These are phyloP conservation scores for Parmelia sp. DNA, from an alignment of 495 filamentous ascomycete species.

Conservation along the genomic window DNA sequence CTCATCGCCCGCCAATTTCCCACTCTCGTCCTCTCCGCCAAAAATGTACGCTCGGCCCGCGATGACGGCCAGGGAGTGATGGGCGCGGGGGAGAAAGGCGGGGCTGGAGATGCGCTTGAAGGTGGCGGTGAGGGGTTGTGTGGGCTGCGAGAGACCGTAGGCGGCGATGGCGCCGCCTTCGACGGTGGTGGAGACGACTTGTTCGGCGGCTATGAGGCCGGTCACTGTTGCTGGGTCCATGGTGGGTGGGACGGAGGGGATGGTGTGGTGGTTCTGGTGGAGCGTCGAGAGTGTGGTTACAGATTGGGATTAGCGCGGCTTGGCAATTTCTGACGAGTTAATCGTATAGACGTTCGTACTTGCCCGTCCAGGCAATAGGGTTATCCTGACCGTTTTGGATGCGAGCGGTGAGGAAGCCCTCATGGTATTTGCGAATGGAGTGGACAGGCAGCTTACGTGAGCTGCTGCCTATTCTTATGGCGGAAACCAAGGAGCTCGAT, in stretches of 20 bases:
- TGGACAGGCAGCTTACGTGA: too few relatives aligned
- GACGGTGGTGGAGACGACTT: slow-evolving; percentile 38
- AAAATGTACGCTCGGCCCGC: slow-evolving; percentile 46
- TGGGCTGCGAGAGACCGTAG: slow-evolving; percentile 35
- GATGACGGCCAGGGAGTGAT: slow-evolving; percentile 44
- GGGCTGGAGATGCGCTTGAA: slow-evolving; percentile 37
- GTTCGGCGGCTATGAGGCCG: slow-evolving; percentile 34
- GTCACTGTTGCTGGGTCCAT: slow-evolving; percentile 32
- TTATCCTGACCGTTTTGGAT: too few relatives aligned
- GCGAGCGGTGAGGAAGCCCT: too few relatives aligned
- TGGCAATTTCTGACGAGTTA: too few relatives aligned
- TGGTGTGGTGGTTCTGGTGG: too few relatives aligned
- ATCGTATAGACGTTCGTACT: too few relatives aligned
- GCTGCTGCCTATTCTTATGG: too few relatives aligned
- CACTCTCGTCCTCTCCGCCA: slow-evolving; percentile 38
- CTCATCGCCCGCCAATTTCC: slow-evolving; percentile 39
- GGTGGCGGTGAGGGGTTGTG: slow-evolving; percentile 38
- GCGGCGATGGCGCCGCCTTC: slow-evolving; percentile 35
- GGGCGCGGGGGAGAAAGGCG: slow-evolving; percentile 38
- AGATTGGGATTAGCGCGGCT: background rate
- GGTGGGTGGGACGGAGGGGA: background rate
- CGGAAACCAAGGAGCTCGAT: too few relatives aligned
- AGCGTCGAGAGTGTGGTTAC: background rate
- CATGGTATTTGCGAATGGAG: too few relatives aligned
- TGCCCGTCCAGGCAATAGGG: too few relatives aligned